Evolutionary conservation across 2,329 filamentous ascomycete genomes (phyloP), one percentile per base, ranked within the genome.

Genomic region (Ophiocordyceps camponoti-leonardi): DNA sequence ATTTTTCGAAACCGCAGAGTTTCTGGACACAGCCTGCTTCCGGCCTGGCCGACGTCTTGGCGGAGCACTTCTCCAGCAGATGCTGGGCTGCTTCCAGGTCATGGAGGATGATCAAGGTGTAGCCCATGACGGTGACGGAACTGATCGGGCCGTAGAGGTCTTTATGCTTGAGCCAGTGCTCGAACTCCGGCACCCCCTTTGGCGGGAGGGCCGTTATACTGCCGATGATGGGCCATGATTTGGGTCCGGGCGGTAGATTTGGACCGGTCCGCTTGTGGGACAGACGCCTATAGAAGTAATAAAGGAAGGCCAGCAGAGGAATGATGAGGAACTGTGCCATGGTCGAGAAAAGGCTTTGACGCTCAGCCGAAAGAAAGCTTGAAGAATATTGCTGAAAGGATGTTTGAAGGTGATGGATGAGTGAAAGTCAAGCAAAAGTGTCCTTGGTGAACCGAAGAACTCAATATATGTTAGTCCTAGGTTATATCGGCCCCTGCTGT

Each of bases 31-130:
- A 28, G 11, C 30, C 13, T 2, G 13, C 2, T 3, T 10, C 1
- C 4, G 42, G 28, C 28, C 42, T 28, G 2, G n/a, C 19, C 3
- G 42, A 11, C 28, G 10, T 40, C 37, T 40, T 40, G 37, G 6
- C 10, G 4, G 37, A 20, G 18, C 19, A 20, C 7, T 11, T 53
- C 46, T 60, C 60, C 33, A 70, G 45, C 0, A 70, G 49, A n/a
- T 68, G 61, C 4, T 57, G 49, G 0, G 63, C 64, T 0, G 63
- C 47, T 1, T 56, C 48, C 3, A 50, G 43, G 39, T 64, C 63
- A 46, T 67, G 64, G 7, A 70, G 48, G n/a, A 71, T 54, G 11
- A 70, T 51, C 5, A 68, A 53, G 0, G 63, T 65, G 39, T 63
- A 57, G 0, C 67, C 66, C 26, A 67, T 48, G 1, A 64, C 55